These are phyloP conservation scores for Colletotrichum echinochloae DNA, from an alignment of 2,329 filamentous ascomycete genomes.

Conservation along the genomic window DNA sequence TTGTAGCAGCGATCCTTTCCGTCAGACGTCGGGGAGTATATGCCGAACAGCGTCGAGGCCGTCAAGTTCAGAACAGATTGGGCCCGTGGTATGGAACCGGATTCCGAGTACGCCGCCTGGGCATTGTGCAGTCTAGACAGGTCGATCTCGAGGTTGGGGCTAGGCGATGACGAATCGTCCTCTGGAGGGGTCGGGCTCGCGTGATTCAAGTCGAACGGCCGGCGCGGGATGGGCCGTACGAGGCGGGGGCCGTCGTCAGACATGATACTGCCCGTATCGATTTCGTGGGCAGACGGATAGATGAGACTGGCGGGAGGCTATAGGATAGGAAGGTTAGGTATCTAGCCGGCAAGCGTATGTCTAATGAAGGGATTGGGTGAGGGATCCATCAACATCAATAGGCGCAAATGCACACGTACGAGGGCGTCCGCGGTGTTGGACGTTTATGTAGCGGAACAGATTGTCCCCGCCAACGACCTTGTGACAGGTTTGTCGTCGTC, in stretches of 20 bases:
- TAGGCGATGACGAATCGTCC: conserved; percentile 50
- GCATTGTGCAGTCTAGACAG: conserved; percentile 32
- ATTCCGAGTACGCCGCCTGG: conserved; percentile 47
- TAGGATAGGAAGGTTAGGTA: conserved; percentile 9
- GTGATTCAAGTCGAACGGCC: conserved; percentile 74
- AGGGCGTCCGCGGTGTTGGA: background rate
- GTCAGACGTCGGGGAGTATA: conserved; percentile 79
- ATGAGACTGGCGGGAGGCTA: background rate
- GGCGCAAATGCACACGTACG: background rate
- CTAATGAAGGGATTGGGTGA: background rate
- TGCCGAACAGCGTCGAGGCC: conserved; percentile 89
- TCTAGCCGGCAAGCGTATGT: background rate
- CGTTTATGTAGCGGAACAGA: conserved; percentile 1
- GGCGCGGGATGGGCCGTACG: conserved; percentile 77
- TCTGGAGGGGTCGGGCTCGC: conserved; percentile 59
- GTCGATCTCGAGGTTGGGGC: conserved; percentile 60
- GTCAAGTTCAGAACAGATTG: conserved; percentile 89
- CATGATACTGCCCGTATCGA: conserved; percentile 45
- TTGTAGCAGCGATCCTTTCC: conserved; percentile 58
- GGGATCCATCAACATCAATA: conserved; percentile 9
- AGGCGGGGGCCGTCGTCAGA: conserved; percentile 64
- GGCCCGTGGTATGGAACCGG: conserved; percentile 70
- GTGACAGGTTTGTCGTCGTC: conserved; percentile 19
- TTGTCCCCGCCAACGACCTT: conserved; percentile 7
- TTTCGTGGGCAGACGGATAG: conserved; percentile 12